Percentiles rank a stretch among this genome's conserved stretches.
These are phyloP conservation scores for Sechiopsis laciniata DNA, from an alignment of 306 rosid species.

Conservation along the genomic window DNA sequence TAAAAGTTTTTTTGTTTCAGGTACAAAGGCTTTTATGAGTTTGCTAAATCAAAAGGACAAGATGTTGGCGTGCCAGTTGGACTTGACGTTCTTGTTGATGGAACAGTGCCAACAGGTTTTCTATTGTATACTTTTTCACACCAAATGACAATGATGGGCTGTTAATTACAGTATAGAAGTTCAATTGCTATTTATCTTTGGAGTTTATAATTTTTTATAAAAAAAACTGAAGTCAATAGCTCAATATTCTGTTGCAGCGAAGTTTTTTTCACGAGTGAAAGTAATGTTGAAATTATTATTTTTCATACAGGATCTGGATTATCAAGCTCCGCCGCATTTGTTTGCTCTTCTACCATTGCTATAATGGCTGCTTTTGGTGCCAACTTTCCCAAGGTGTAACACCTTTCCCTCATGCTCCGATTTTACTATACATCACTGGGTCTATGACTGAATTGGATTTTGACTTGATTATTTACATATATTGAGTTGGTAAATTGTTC, in stretches of 20 bases:
- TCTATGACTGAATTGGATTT: background rate
- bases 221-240: background rate
- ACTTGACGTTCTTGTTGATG: constrained; percentile 82
- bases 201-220: background rate
- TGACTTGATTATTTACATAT: constrained; percentile 10
- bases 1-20: constrained; percentile 35
- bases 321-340: constrained; percentile 97
- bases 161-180: constrained; percentile 14
- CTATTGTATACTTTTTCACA: background rate
- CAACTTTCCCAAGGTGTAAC: constrained; percentile 72
- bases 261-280: background rate
- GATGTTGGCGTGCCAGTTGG: constrained; percentile 62
- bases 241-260: background rate
- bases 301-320: constrained; percentile 73
- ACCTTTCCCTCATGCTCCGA: background rate
- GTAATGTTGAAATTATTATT: background rate
- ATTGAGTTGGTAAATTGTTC: constrained; percentile 1
- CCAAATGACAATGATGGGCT: background rate
- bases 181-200: background rate
- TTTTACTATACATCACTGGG: background rate
- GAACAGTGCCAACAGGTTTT: constrained; percentile 52
- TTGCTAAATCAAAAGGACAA: constrained; percentile 53
- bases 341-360: constrained; percentile 90
- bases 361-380: constrained; percentile 82
- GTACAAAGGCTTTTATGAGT: constrained; percentile 82